These are phyloP conservation scores for Beauveria rudraprayagi DNA, from an alignment of 2,329 filamentous ascomycete species.

Conservation along the genomic window DNA sequence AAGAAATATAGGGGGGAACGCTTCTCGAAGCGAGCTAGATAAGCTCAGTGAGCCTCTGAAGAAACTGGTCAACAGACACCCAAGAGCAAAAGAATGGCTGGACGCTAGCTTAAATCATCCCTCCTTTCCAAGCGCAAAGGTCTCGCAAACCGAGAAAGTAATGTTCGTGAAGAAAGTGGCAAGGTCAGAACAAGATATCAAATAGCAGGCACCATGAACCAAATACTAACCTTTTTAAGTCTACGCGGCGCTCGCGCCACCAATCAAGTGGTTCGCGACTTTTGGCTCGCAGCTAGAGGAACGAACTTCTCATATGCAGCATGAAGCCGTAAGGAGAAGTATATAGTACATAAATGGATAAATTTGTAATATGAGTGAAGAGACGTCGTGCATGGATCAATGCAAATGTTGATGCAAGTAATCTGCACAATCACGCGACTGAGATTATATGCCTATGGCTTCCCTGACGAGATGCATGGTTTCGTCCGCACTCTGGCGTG, in stretches of 20 bases:
- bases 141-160: constrained; percentile 51
- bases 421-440: neutral
- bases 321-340: constrained; percentile 19
- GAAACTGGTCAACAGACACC: constrained; percentile 52
- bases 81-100: constrained; percentile 53
- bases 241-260: constrained; percentile 57
- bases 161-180: constrained; percentile 60
- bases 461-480: constrained; percentile 47
- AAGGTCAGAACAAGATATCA: constrained; percentile 33
- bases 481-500: constrained; percentile 50
- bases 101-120: constrained; percentile 48
- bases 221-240: constrained; percentile 28
- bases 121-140: constrained; percentile 51
- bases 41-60: constrained; percentile 63
- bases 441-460: constrained; percentile 39
- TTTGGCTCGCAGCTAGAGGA: constrained; percentile 62
- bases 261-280: constrained; percentile 60
- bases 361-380: neutral
- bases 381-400: neutral
- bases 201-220: neutral
- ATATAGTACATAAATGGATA: neutral
- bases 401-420: neutral
- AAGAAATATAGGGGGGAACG: constrained; percentile 59
- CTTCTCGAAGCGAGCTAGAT: constrained; percentile 64
- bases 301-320: constrained; percentile 54